Conservation (phyloP, 2,329 filamentous ascomycete genomes). For the Cladosporium austrohemisphaericum region DNA sequence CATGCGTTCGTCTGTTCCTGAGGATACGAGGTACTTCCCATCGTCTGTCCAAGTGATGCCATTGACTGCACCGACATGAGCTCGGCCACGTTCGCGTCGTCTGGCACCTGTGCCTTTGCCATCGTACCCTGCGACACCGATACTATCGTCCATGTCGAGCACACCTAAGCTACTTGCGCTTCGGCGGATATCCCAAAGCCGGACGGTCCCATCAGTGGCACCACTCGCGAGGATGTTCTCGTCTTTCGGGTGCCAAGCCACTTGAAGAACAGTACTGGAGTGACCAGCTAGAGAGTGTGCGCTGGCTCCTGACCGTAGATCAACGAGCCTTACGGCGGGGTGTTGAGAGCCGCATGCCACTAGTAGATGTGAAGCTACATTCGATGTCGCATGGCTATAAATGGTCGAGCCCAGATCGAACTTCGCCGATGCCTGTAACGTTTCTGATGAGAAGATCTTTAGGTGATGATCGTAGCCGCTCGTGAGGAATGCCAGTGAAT, state of each 20-base stretch:
- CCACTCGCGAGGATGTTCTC: conserved; percentile 80
- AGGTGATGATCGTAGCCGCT: conserved; percentile 74
- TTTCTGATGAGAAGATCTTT: conserved; percentile 69
- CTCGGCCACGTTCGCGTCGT: conserved; percentile 43
- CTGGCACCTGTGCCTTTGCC: conserved; percentile 44
- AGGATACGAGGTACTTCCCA: conserved; percentile 70
- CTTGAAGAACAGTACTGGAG: conserved; percentile 53
- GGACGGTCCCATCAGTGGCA: conserved; percentile 76
- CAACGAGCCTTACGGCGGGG: conserved; percentile 77
- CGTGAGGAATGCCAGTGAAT: conserved; percentile 70
- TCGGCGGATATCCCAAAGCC: conserved; percentile 83
- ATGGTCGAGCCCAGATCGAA: conserved; percentile 67
- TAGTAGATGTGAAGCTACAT: conserved; percentile 67
- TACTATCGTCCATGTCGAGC: conserved; percentile 78
- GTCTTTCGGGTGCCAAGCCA: conserved; percentile 75
- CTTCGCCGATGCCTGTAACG: conserved; percentile 57
- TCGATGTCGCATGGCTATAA: conserved; percentile 75
- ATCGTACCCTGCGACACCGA: conserved; percentile 57
- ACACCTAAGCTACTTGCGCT: conserved; percentile 71
- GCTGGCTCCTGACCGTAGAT: conserved; percentile 75
- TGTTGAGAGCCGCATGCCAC: conserved; percentile 87
- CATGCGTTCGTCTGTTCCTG: conserved; percentile 79
- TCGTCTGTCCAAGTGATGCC: conserved; percentile 80
- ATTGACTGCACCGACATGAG: conserved; percentile 80
- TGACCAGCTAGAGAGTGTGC: conserved; percentile 51